Conservation (phyloP, 1,284 basidiomycete species). For the Omphalotus olearius region DNA sequence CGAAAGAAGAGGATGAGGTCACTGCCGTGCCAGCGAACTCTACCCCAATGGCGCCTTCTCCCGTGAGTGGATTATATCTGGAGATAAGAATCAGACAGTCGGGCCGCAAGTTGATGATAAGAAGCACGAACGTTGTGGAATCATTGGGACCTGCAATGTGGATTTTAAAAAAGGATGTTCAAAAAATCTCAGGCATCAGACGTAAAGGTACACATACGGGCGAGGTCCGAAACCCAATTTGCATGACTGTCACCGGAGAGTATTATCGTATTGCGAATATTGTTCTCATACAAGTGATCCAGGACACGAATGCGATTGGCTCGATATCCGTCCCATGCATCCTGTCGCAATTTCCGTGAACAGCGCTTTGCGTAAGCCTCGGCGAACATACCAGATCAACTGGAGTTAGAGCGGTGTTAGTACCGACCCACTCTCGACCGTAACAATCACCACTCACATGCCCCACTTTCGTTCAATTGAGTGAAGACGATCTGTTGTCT, state of each 20-base stretch:
- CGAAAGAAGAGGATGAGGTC: conserved; percentile 50
- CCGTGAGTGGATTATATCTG: conserved; percentile 51
- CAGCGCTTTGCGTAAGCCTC: neutral
- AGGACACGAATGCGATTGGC: conserved; percentile 56
- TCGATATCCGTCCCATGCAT: conserved; percentile 65
- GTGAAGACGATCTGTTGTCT: conserved; percentile 57
- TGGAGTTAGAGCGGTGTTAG: conserved; percentile 12
- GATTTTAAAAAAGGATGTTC: neutral
- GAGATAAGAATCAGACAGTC: neutral
- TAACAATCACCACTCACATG: conserved; percentile 28
- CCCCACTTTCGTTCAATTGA: conserved; percentile 37
- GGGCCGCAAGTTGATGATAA: neutral
- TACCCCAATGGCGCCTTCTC: conserved; percentile 54
- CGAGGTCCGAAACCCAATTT: conserved; percentile 58
- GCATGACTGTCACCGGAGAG: conserved; percentile 66
- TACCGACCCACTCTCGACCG: neutral
- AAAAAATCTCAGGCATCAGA: neutral
- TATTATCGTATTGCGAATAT: conserved; percentile 56
- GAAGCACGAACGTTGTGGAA: conserved; percentile 35
- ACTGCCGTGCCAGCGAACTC: conserved; percentile 69
- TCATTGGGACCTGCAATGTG: conserved; percentile 39
- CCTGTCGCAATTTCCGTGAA: conserved; percentile 24
- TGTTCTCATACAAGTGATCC: conserved; percentile 45
- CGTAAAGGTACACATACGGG: conserved; percentile 33
- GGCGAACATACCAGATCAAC: conserved; percentile 24